A percentile compares a stretch with the other conserved stretches of the same genome.
phyloP scores from a whole-genome alignment of 2,329 filamentous ascomycete species.

The Cladosporium sp. region DNA sequence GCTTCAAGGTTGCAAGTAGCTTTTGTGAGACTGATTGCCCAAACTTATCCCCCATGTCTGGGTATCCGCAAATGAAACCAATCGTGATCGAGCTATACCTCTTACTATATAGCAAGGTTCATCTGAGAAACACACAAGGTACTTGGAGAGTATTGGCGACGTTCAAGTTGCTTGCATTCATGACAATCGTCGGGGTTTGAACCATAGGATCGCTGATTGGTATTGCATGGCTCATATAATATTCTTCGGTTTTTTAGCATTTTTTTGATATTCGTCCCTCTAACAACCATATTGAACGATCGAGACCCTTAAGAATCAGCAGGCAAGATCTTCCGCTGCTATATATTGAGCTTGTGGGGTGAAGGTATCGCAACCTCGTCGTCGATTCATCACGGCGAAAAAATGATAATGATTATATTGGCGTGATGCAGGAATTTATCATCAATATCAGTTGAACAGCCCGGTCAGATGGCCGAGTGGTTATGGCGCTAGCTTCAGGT shows the following conservation, averaged over 20 bases:
- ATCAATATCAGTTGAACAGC: background rate
- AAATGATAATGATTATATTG: too few species aligned
- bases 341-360: background rate
- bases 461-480: slow-evolving; percentile 14
- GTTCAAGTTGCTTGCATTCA: background rate
- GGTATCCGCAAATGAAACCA: background rate
- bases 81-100: background rate
- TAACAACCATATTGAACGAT: background rate
- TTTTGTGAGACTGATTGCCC: background rate
- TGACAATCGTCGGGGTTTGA: background rate
- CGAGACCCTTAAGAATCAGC: too few species aligned
- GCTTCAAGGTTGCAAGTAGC: background rate
- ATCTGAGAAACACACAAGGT: background rate
- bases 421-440: rapidly evolving
- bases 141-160: background rate
- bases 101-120: background rate
- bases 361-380: background rate
- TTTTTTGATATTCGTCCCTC: background rate
- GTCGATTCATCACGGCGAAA: too few species aligned
- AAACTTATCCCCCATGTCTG: too few species aligned
- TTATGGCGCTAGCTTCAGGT: slow-evolving; percentile 18
- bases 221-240: background rate
- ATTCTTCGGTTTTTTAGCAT: too few species aligned
- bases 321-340: background rate
- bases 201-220: background rate